phyloP scores from a whole-genome alignment of 2,329 filamentous ascomycete genomes.

The Bipolaris bicolor region DNA sequence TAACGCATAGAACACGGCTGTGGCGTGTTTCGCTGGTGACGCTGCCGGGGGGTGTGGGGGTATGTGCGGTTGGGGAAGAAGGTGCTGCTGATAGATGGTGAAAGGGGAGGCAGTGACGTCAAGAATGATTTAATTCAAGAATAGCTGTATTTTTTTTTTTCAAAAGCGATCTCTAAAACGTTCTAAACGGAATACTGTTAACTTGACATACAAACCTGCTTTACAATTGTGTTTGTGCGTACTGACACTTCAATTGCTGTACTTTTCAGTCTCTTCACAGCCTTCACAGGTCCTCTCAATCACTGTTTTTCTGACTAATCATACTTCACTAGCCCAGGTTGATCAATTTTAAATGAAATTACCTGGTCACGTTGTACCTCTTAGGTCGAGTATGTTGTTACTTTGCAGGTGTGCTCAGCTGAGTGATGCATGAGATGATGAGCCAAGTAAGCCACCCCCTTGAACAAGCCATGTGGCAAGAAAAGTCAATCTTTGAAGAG shows the following conservation, averaged over 20 bases:
- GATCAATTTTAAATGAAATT: not conserved
- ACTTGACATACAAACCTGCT: too few species aligned
- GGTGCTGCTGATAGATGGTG: not conserved
- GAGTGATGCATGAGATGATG: not conserved
- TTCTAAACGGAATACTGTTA: too few species aligned
- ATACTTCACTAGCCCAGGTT: too few species aligned
- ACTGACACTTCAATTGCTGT: too few species aligned
- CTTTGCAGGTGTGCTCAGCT: not conserved
- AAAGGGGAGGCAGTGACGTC: too few species aligned
- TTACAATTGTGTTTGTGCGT: too few species aligned
- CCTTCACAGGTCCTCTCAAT: too few species aligned
- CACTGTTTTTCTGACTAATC: too few species aligned
- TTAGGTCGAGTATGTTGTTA: not conserved
- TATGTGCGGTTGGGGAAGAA: conserved; percentile 11
- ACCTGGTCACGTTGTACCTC: not conserved
- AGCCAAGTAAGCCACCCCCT: not conserved
- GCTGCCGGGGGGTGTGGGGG: conserved; percentile 2
- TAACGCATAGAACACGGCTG: not conserved
- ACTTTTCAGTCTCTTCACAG: too few species aligned
- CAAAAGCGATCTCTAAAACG: too few species aligned
- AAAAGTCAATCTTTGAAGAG: not conserved
- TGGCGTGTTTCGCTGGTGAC: conserved; percentile 1
- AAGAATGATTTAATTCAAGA: too few species aligned
- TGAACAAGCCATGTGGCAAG: not conserved
- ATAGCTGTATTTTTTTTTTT: too few species aligned